Conservation (phyloP, 1,284 basidiomycete species). For the Neolentinus lepideus region DNA sequence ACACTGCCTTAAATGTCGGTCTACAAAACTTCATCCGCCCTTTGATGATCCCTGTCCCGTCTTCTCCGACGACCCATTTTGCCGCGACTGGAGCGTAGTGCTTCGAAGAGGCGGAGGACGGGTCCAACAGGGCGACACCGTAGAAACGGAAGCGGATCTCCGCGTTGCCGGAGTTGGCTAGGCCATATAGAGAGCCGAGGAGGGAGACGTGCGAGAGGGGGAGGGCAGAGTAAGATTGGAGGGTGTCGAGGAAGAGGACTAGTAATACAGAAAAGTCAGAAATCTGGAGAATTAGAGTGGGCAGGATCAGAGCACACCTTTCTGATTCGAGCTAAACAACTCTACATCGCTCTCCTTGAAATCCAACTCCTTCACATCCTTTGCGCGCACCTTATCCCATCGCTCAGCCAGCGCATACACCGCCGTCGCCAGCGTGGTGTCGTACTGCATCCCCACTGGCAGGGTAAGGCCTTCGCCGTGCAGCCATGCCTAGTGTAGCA, state of each 20-base stretch:
- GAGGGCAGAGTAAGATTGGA: slow-evolving; percentile 48
- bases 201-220: slow-evolving; percentile 47
- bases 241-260: slow-evolving; percentile 74
- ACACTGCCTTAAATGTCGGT: slow-evolving; percentile 50
- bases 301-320: slow-evolving; percentile 31
- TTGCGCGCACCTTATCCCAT: slow-evolving; percentile 68
- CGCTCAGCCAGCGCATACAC: slow-evolving; percentile 66
- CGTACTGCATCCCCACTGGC: slow-evolving; percentile 80
- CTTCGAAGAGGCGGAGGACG: slow-evolving; percentile 39
- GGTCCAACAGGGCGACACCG: slow-evolving; percentile 48
- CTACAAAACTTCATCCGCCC: slow-evolving; percentile 83
- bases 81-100: slow-evolving; percentile 44
- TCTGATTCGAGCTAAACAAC: slow-evolving; percentile 62
- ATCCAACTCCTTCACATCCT: slow-evolving; percentile 35
- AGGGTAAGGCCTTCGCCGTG: slow-evolving; percentile 77
- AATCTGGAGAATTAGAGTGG: slow-evolving; percentile 1
- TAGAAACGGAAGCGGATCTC: slow-evolving; percentile 74
- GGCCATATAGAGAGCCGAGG: slow-evolving; percentile 48
- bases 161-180: slow-evolving; percentile 51
- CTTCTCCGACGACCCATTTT: slow-evolving; percentile 63
- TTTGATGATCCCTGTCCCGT: slow-evolving; percentile 52
- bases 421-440: slow-evolving; percentile 69
- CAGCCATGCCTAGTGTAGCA: slow-evolving; percentile 63
- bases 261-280: slow-evolving; percentile 1
- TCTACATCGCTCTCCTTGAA: slow-evolving; percentile 52